Base-by-base conservation (phyloP, 225 moss, liverwort and hornwort species). In the Anthoceros angustus region DNA sequence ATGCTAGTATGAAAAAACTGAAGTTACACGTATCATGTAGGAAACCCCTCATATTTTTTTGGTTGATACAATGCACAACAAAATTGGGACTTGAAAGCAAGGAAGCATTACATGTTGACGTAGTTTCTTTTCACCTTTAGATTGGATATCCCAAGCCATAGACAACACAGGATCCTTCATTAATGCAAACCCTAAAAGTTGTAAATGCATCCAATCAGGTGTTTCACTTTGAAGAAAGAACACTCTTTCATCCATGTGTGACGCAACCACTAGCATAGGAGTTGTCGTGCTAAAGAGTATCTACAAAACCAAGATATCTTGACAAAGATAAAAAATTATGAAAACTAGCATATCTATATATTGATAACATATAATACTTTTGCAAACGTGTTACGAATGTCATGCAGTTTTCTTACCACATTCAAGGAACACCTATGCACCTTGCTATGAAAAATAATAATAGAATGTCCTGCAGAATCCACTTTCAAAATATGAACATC, bases 181-280 rank as follows among this genome's bases (percentile, higher is more conserved):
- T 7, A 83, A 74, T 21, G 42, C 80, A 50, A 76, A 90, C 10
- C 94, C 94, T 50, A 90, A 42, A 0, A 94, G 24, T 61, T 94
- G 84, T 41, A 90, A 67, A 32, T 70, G 74, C 21, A 83, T 78
- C 65, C 79, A 90, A 55, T 84, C 71, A 25, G 50, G 67, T 16
- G 87, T 76, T 68, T 83, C 72, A 49, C 69, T 86, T 4, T 43
- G 50, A 60, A 90, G 76, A 67, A 94, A 94, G 67, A 87, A 90
- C 16, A 94, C 75, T 4, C 77, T 74, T 0, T 81, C 87, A 77
- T 88, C 83, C 1, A 8, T 62, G 64, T 82, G 87, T 0, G 90
- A 94, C 72, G 80, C 82, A 67, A 69, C 83, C 4, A 83, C 69
- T 42, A 90, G 16, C 63, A 70, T 78, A 43, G 82, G 75, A 62